Evolutionary conservation across 331 rosid species (phyloP).

Genomic region (Pyracantha coccinea): DNA sequence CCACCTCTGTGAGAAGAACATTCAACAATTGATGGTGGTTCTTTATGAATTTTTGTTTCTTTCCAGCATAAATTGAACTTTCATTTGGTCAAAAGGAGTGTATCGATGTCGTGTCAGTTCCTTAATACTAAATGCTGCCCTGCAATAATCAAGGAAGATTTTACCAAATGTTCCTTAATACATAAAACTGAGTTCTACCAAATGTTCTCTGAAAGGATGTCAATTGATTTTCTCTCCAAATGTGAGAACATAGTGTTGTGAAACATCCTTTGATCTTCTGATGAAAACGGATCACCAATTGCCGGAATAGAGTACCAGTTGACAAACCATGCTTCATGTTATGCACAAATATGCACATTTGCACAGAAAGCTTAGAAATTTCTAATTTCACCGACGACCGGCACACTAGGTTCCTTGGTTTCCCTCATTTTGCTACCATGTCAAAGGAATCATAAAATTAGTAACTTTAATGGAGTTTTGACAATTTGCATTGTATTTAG

Average conservation of each 20-base stretch:
- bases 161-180: too few relatives aligned
- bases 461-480: not conserved
- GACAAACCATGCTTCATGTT: not conserved
- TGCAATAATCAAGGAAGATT: not conserved
- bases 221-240: not conserved
- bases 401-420: not conserved
- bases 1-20: not conserved
- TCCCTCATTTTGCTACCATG: not conserved
- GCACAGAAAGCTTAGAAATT: not conserved
- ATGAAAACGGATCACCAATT: not conserved
- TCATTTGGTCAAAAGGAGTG: not conserved
- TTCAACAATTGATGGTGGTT: not conserved
- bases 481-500: conserved; percentile 21
- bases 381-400: not conserved
- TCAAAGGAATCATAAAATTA: not conserved
- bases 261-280: not conserved
- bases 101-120: not conserved
- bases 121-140: not conserved
- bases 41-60: not conserved
- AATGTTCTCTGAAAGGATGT: not conserved
- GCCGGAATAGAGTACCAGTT: not conserved
- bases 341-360: not conserved
- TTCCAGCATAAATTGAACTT: not conserved
- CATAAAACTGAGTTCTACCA: not conserved
- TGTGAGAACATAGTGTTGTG: not conserved